Conservation (phyloP, 768 basidiomycete species). For the Leccinum ochraceum region DNA sequence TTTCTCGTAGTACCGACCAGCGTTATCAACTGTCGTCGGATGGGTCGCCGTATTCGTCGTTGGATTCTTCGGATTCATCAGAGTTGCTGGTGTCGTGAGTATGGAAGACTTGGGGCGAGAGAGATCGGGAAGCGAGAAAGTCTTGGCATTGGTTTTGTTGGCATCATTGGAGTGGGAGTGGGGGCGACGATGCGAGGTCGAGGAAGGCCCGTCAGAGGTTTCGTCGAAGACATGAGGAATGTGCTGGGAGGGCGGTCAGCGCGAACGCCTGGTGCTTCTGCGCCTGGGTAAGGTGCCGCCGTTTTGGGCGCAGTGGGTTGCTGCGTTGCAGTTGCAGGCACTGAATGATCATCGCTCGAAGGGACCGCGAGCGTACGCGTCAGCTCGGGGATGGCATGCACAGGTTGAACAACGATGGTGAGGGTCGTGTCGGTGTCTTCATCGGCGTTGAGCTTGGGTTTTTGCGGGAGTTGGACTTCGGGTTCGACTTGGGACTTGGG, state of each 20-base stretch:
- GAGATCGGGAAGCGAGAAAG: no score
- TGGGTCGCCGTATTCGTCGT: no score
- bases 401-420: neutral
- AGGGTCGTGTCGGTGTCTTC: no score
- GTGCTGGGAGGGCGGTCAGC: constrained; percentile 22
- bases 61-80: no score
- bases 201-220: constrained; percentile 8
- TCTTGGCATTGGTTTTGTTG: no score
- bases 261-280: neutral
- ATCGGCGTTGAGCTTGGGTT: neutral
- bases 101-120: no score
- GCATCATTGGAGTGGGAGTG: no score
- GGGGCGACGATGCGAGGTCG: no score
- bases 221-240: constrained; percentile 30
- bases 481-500: no score
- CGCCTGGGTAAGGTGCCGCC: neutral
- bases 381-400: neutral
- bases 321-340: neutral
- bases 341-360: neutral
- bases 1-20: no score
- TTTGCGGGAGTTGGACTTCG: neutral
- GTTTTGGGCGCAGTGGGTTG: neutral
- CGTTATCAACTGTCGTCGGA: no score
- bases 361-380: neutral
- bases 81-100: no score